Evolutionary conservation across 2,329 filamentous ascomycete genomes (phyloP).

Genomic region (Scedosporium minutisporum): DNA sequence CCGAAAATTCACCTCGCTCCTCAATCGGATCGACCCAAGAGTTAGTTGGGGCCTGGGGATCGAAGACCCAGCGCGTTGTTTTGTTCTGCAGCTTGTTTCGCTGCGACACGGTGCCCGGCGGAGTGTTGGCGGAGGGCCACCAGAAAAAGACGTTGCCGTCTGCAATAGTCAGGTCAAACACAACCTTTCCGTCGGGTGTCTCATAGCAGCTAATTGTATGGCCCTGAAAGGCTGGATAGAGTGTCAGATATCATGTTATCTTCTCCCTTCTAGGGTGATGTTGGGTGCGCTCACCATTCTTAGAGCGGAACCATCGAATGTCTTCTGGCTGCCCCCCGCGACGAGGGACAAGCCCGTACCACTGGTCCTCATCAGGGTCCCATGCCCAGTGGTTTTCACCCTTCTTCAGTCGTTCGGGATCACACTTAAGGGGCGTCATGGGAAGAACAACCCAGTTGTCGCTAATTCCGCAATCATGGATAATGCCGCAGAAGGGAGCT

Average conservation of each 20-base stretch:
- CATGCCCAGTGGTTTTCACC: constrained; percentile 7
- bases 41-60: constrained; percentile 18
- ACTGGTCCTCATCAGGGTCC: constrained; percentile 6
- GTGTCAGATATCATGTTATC: background rate
- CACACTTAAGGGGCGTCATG: constrained; percentile 5
- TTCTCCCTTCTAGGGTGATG: background rate
- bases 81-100: background rate
- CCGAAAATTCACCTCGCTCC: background rate
- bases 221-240: constrained; percentile 29
- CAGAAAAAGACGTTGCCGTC: constrained; percentile 36
- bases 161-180: constrained; percentile 32
- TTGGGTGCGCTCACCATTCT: constrained; percentile 3
- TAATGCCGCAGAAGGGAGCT: constrained; percentile 25
- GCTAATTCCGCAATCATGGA: constrained; percentile 31
- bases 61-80: constrained; percentile 7
- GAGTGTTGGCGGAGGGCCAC: constrained; percentile 27
- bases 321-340: constrained; percentile 9
- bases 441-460: constrained; percentile 12
- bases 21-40: constrained; percentile 24
- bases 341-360: constrained; percentile 1
- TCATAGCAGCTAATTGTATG: constrained; percentile 39
- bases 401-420: background rate
- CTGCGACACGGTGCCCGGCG: constrained; percentile 6
- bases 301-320: constrained; percentile 8
- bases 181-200: constrained; percentile 32